Percentiles rank a stretch among this genome's conserved stretches.
These are phyloP conservation scores for Ampelomyces quisqualis DNA, from an alignment of 2,329 filamentous ascomycete species.

Conservation along the genomic window DNA sequence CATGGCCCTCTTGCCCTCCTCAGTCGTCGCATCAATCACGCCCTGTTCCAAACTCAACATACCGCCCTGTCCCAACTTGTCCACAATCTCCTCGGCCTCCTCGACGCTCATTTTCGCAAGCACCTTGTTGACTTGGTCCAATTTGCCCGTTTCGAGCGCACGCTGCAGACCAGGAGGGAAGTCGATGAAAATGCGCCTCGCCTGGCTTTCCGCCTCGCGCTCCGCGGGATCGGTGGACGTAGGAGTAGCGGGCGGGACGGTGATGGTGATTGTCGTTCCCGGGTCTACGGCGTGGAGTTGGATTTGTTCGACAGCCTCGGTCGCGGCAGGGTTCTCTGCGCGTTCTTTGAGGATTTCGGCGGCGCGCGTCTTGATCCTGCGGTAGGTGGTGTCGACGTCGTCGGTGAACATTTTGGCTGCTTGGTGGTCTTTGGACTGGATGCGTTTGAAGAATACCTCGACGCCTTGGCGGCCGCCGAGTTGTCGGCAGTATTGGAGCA, in stretches of 20 bases:
- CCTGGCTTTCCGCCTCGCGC: conserved; percentile 59
- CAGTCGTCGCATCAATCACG: conserved; percentile 92
- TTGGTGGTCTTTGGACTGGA: conserved; percentile 85
- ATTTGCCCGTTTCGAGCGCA: conserved; percentile 81
- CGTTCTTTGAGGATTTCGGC: conserved; percentile 68
- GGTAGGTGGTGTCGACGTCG: conserved; percentile 87
- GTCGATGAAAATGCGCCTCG: conserved; percentile 73
- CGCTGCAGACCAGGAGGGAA: conserved; percentile 80
- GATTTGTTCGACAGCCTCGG: conserved; percentile 84
- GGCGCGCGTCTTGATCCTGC: conserved; percentile 74
- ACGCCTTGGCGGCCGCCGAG: conserved; percentile 88
- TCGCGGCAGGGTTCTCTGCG: conserved; percentile 50
- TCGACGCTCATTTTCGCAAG: conserved; percentile 85
- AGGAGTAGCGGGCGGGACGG: conserved; percentile 65
- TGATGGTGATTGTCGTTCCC: conserved; percentile 86
- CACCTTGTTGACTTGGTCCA: conserved; percentile 87
- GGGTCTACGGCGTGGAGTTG: conserved; percentile 96
- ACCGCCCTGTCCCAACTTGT: conserved; percentile 76
- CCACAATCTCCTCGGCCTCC: conserved; percentile 82
- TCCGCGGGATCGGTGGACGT: conserved; percentile 53
- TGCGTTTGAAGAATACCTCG: conserved; percentile 90
- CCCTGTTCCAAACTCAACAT: conserved; percentile 90
- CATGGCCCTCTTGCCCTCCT: conserved; percentile 75
- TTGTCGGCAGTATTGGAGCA: conserved; percentile 92
- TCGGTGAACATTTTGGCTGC: conserved; percentile 88